These are phyloP conservation scores for Colletotrichum orbiculare DNA, from an alignment of 2,329 filamentous ascomycete genomes.

Conservation along the genomic window DNA sequence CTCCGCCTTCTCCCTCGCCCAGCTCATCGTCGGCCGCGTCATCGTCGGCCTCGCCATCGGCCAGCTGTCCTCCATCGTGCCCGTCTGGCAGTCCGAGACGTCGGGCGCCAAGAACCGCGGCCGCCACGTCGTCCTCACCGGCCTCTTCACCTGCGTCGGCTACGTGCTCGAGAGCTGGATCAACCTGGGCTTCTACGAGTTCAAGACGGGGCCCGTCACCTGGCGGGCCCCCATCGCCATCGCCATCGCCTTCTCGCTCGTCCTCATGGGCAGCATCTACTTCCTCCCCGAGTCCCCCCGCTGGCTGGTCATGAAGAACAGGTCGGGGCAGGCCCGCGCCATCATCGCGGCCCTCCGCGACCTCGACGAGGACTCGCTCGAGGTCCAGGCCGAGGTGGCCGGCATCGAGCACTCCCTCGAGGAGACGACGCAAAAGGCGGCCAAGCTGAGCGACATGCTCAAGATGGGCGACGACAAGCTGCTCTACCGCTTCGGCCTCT, in stretches of 20 bases:
- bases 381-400: constrained; percentile 61
- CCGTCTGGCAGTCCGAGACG: constrained; percentile 54
- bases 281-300: constrained; percentile 48
- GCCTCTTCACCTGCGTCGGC: constrained; percentile 36
- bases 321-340: constrained; percentile 45
- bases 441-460: constrained; percentile 55
- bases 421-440: constrained; percentile 48
- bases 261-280: constrained; percentile 49
- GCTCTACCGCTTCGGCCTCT: constrained; percentile 58
- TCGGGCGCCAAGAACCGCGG: constrained; percentile 55
- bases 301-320: constrained; percentile 46
- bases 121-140: constrained; percentile 50
- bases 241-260: constrained; percentile 44
- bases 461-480: constrained; percentile 61
- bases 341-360: constrained; percentile 57
- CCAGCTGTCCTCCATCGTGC: constrained; percentile 52
- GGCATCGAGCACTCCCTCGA: constrained; percentile 62
- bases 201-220: constrained; percentile 42
- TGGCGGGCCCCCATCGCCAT: constrained; percentile 51
- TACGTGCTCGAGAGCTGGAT: constrained; percentile 56
- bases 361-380: constrained; percentile 57
- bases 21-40: constrained; percentile 55
- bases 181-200: constrained; percentile 55
- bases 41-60: constrained; percentile 54
- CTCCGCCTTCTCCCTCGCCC: constrained; percentile 49